A percentile compares a stretch with the other conserved stretches of the same genome.
phyloP scores from a whole-genome alignment of 2,329 filamentous ascomycete species.

The Colletotrichum costaricense region DNA sequence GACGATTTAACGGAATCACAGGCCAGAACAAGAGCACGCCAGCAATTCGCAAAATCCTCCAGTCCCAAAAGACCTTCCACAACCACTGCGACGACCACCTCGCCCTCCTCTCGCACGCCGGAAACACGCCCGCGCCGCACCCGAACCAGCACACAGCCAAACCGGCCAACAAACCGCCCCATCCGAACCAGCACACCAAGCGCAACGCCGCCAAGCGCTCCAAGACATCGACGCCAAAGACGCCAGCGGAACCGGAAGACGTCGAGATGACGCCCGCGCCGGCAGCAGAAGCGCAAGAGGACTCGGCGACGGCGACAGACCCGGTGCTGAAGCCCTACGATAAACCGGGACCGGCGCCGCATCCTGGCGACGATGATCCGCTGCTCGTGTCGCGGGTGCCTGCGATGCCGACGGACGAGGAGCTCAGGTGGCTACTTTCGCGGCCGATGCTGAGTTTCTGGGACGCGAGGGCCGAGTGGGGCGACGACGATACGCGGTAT shows the following conservation, averaged over 20 bases:
- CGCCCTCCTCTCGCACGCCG: constrained; percentile 65
- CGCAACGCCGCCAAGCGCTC: constrained; percentile 35
- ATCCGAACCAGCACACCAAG: constrained; percentile 36
- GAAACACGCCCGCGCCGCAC: constrained; percentile 46
- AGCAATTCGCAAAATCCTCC: constrained; percentile 80
- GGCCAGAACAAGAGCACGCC: constrained; percentile 70
- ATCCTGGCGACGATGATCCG: constrained; percentile 65
- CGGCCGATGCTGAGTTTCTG: constrained; percentile 75
- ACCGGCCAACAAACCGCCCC: constrained; percentile 36
- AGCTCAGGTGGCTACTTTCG: constrained; percentile 72
- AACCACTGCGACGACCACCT: constrained; percentile 86
- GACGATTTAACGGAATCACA: constrained; percentile 34
- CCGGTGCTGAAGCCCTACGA: constrained; percentile 50
- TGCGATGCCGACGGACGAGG: constrained; percentile 65
- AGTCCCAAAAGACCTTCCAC: constrained; percentile 84
- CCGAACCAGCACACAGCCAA: constrained; percentile 42
- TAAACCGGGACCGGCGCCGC: constrained; percentile 47
- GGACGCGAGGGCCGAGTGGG: constrained; percentile 66
- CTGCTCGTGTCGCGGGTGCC: constrained; percentile 71
- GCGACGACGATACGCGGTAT: constrained; percentile 55
- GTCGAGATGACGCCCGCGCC: constrained; percentile 55
- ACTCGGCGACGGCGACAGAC: neutral
- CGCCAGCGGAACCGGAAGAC: constrained; percentile 39
- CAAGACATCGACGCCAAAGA: constrained; percentile 31
- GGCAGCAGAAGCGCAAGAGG: neutral